These are phyloP conservation scores for Nymphaea thermarum DNA, from an alignment of 164 flowering plant species.

Conservation along the genomic window DNA sequence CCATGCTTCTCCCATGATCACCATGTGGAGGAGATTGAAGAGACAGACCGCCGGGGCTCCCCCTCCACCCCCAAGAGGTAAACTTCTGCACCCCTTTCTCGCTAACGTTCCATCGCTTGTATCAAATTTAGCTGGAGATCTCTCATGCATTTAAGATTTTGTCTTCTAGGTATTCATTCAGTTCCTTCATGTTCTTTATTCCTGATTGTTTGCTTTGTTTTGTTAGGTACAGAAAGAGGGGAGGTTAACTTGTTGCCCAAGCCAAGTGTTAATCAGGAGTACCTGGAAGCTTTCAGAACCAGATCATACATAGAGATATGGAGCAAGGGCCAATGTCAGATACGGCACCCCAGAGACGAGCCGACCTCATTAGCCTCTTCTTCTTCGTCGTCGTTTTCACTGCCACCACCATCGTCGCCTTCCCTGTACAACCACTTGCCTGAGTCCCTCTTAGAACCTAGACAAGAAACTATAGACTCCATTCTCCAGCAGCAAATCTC, in stretches of 20 bases:
- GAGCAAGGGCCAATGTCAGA: constrained; percentile 39
- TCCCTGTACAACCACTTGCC: constrained; percentile 16
- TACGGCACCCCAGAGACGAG: constrained; percentile 1
- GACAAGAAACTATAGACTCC: constrained; percentile 29
- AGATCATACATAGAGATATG: constrained; percentile 57
- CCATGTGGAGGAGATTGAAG: constrained; percentile 12
- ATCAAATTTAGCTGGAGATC: not conserved
- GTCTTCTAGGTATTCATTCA: not conserved
- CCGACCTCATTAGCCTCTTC: constrained; percentile 7
- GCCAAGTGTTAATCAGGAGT: constrained; percentile 55
- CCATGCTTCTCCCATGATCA: not conserved
- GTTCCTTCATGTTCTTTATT: not conserved
- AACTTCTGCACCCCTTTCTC: not conserved
- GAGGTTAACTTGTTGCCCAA: constrained; percentile 20
- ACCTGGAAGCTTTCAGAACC: constrained; percentile 65
- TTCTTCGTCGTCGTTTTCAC: constrained; percentile 7
- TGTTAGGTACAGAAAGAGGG: not conserved
- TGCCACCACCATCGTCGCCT: not conserved
- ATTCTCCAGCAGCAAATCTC: constrained; percentile 11
- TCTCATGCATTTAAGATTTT: not conserved
- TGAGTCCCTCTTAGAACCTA: constrained; percentile 40
- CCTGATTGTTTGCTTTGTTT: not conserved
- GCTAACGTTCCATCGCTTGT: not conserved
- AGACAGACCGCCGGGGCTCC: not conserved
- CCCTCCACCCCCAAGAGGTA: not conserved